Evolutionary conservation across 2,329 filamentous ascomycete species (phyloP).

Genomic region (Paraphaeosphaeria sporulosa): DNA sequence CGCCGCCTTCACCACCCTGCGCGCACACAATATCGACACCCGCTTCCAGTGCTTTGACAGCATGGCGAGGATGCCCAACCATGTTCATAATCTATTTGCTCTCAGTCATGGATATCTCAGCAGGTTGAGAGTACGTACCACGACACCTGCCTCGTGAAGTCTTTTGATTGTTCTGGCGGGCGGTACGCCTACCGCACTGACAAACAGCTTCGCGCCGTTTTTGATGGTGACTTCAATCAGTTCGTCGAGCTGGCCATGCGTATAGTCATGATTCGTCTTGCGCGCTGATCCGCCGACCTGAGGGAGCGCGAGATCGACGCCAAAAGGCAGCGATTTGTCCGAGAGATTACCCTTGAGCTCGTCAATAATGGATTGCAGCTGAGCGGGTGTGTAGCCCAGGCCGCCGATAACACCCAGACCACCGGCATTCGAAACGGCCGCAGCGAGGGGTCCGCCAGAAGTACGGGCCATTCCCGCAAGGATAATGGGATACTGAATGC

Average conservation of each 20-base stretch:
- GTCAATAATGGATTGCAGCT: slow-evolving; percentile 80
- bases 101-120: neutral
- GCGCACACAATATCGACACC: slow-evolving; percentile 92
- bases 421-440: slow-evolving; percentile 75
- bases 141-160: slow-evolving; percentile 79
- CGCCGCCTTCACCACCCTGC: slow-evolving; percentile 92
- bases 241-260: slow-evolving; percentile 84
- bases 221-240: slow-evolving; percentile 86
- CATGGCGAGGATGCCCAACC: slow-evolving; percentile 92
- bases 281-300: slow-evolving; percentile 85
- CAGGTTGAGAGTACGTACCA: slow-evolving; percentile 44
- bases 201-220: slow-evolving; percentile 84
- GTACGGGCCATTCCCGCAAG: slow-evolving; percentile 94
- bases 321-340: slow-evolving; percentile 78
- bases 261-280: slow-evolving; percentile 96
- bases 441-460: slow-evolving; percentile 49
- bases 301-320: slow-evolving; percentile 88
- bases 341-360: slow-evolving; percentile 81
- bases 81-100: slow-evolving; percentile 82
- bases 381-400: slow-evolving; percentile 62
- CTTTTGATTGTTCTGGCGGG: slow-evolving; percentile 75
- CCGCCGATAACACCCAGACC: slow-evolving; percentile 70
- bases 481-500: slow-evolving; percentile 86
- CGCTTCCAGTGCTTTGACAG: slow-evolving; percentile 82
- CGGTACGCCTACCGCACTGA: slow-evolving; percentile 87